phyloP scores from a whole-genome alignment of 352 stramenopile genomes.

The Lagenidium giganteum region DNA sequence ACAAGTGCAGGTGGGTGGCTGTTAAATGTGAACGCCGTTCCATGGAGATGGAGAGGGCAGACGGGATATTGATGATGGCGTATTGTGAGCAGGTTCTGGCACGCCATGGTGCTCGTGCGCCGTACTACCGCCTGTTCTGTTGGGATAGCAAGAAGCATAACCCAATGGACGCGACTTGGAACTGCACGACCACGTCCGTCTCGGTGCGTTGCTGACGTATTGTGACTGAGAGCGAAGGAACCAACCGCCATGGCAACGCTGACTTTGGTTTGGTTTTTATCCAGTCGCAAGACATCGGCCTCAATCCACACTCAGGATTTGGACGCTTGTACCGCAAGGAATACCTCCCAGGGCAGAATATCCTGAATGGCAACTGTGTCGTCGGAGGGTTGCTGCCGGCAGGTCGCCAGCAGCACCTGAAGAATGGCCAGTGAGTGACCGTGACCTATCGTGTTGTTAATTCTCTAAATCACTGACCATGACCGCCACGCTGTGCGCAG shows the following conservation, averaged over 20 bases:
- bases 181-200: constrained; percentile 65
- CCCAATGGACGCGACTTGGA: constrained; percentile 70
- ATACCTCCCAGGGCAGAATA: constrained; percentile 74
- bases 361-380: constrained; percentile 67
- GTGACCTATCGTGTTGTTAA: not conserved
- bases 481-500: too few relatives aligned
- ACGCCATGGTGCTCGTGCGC: constrained; percentile 66
- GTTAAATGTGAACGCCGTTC: not conserved
- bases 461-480: too few relatives aligned
- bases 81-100: constrained; percentile 41
- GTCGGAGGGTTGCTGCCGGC: constrained; percentile 67
- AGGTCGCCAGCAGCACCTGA: constrained; percentile 75
- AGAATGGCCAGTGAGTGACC: constrained; percentile 50
- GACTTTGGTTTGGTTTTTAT: not conserved
- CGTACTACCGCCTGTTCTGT: constrained; percentile 73
- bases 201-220: constrained; percentile 34
- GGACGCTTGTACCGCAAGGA: constrained; percentile 76
- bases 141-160: constrained; percentile 67
- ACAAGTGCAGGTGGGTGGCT: constrained; percentile 56
- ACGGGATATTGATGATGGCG: constrained; percentile 1
- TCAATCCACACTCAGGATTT: constrained; percentile 39
- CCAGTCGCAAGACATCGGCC: constrained; percentile 73
- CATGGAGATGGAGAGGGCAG: too few relatives aligned
- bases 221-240: not conserved
- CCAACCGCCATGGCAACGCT: too few relatives aligned